phyloP scores from a whole-genome alignment of 768 basidiomycete species.

The Hebeloma cylindrosporum region DNA sequence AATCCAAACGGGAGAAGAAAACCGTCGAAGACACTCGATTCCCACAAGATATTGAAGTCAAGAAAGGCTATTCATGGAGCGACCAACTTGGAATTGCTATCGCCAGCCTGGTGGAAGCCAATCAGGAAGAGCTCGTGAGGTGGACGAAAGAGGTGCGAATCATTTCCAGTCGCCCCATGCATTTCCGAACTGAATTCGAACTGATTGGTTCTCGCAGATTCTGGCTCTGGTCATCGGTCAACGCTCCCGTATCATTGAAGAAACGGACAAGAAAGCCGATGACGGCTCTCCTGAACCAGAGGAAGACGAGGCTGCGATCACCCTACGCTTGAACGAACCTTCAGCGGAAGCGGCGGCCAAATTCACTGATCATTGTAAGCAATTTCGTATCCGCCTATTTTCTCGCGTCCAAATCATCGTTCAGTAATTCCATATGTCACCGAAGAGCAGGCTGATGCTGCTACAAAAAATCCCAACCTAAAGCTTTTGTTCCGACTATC shows the following conservation, averaged over 20 bases:
- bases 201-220: slow-evolving; percentile 43
- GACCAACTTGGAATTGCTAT: slow-evolving; percentile 89
- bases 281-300: slow-evolving; percentile 34
- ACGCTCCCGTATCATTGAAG: slow-evolving; percentile 60
- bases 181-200: slow-evolving; percentile 2
- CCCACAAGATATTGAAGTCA: slow-evolving; percentile 73
- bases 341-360: slow-evolving; percentile 70
- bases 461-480: slow-evolving; percentile 73
- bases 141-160: slow-evolving; percentile 78
- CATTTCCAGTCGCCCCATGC: neutral
- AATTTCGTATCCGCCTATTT: neutral
- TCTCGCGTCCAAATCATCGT: slow-evolving; percentile 3
- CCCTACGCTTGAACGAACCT: slow-evolving; percentile 39
- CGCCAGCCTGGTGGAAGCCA: slow-evolving; percentile 67
- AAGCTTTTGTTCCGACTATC: slow-evolving; percentile 84
- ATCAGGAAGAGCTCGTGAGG: slow-evolving; percentile 61
- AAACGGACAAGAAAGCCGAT: slow-evolving; percentile 47
- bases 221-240: slow-evolving; percentile 57
- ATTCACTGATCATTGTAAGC: slow-evolving; percentile 76
- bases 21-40: slow-evolving; percentile 44
- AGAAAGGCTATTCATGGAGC: slow-evolving; percentile 86
- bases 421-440: slow-evolving; percentile 74
- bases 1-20: slow-evolving; percentile 34
- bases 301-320: slow-evolving; percentile 30
- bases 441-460: slow-evolving; percentile 75